A percentile compares a stretch with the other conserved stretches of the same genome.
Conservation (phyloP, 345 rosid species). For the Dovyalis caffra region DNA sequence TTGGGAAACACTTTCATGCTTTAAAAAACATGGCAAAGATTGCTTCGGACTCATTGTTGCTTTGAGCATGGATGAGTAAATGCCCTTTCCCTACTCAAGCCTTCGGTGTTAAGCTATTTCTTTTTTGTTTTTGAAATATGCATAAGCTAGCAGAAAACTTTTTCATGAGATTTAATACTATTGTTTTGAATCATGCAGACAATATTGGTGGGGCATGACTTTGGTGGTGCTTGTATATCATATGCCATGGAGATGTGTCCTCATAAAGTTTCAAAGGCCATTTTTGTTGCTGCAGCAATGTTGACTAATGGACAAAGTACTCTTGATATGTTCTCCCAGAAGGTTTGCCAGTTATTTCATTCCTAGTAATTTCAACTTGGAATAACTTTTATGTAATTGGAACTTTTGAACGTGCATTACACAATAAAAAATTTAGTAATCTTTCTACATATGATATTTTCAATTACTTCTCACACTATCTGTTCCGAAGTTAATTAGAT, state of each 20-base stretch:
- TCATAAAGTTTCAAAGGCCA: conserved; percentile 62
- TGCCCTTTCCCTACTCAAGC: background rate
- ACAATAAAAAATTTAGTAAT: background rate
- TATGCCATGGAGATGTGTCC: conserved; percentile 90
- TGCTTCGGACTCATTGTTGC: background rate
- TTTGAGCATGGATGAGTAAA: background rate
- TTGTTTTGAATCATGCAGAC: conserved; percentile 47
- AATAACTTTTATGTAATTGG: background rate
- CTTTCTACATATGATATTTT: background rate
- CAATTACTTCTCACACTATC: background rate
- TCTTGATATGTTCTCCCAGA: conserved; percentile 67
- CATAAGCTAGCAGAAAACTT: background rate
- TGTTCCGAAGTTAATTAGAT: background rate
- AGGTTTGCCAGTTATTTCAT: conserved; percentile 38
- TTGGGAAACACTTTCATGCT: background rate
- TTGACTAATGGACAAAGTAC: conserved; percentile 65
- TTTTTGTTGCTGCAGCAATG: conserved; percentile 86
- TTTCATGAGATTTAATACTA: background rate
- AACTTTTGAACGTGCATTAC: background rate
- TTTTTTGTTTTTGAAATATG: background rate
- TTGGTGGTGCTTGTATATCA: conserved; percentile 89
- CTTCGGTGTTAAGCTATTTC: background rate
- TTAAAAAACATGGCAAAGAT: background rate
- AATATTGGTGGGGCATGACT: conserved; percentile 90
- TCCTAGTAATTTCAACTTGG: background rate